Evolutionary conservation across 352 stramenopile genomes (phyloP).

Genomic region (Pythium aristosporum): DNA sequence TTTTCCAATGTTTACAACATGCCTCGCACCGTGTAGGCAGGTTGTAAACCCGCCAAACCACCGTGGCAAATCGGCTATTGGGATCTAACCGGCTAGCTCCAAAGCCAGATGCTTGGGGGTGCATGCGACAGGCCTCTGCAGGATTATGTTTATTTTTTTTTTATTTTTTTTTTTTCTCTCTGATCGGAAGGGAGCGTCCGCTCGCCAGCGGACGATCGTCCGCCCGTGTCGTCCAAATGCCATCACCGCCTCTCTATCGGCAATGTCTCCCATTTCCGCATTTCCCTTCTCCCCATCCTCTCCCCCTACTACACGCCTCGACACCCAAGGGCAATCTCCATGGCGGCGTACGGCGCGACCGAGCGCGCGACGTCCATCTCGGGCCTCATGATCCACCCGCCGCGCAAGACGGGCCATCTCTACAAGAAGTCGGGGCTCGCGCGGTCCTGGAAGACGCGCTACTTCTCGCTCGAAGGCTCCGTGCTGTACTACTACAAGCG

Average conservation of each 20-base stretch:
- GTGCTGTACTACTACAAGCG: constrained; percentile 79
- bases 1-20: not conserved
- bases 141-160: constrained; percentile 2
- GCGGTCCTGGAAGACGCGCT: constrained; percentile 61
- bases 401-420: constrained; percentile 54
- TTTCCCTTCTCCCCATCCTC: not conserved
- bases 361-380: not conserved
- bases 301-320: not conserved
- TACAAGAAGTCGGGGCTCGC: constrained; percentile 68
- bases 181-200: not conserved
- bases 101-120: not conserved
- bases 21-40: not conserved
- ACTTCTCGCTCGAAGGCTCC: constrained; percentile 61
- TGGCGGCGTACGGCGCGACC: not conserved
- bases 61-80: not conserved
- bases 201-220: constrained; percentile 20
- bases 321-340: not conserved
- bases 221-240: not conserved
- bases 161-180: not conserved
- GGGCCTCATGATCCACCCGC: constrained; percentile 19
- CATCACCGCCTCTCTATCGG: not conserved
- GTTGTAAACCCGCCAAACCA: too few species aligned
- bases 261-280: constrained; percentile 13
- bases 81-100: not conserved
- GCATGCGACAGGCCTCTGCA: constrained; percentile 2